A percentile compares a stretch with the other conserved stretches of the same genome.
Conservation (phyloP, 176 grass and related monocot species). For the Zea luxurians region DNA sequence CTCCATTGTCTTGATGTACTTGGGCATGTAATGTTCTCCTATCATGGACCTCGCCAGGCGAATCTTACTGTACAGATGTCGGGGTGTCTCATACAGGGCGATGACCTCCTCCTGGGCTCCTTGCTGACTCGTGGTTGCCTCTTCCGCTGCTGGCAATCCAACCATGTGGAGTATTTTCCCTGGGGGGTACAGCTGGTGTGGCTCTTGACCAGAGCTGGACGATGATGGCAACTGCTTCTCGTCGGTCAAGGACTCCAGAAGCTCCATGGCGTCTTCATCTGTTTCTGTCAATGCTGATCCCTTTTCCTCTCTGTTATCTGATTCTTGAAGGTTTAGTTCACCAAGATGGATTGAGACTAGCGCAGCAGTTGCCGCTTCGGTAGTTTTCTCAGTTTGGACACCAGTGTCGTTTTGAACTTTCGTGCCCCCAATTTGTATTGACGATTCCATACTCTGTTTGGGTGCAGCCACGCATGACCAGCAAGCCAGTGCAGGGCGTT, state of each 20-base stretch:
- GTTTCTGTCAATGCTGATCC: not conserved
- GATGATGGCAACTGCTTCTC: conserved; percentile 18
- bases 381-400: conserved; percentile 23
- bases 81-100: conserved; percentile 72
- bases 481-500: conserved; percentile 37
- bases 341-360: conserved; percentile 19
- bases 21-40: conserved; percentile 91
- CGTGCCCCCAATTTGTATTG: no score
- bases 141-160: conserved; percentile 49
- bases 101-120: conserved; percentile 46
- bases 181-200: conserved; percentile 74
- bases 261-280: conserved; percentile 1
- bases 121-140: conserved; percentile 36
- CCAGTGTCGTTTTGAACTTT: conserved; percentile 15
- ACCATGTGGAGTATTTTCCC: conserved; percentile 97
- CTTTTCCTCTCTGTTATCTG: conserved; percentile 35
- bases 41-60: conserved; percentile 78
- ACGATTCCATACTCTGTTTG: conserved; percentile 1
- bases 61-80: conserved; percentile 82
- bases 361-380: not conserved
- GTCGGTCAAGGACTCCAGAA: conserved; percentile 30
- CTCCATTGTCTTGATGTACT: conserved; percentile 79
- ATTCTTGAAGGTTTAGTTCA: conserved; percentile 37
- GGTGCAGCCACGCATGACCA: conserved; percentile 51
- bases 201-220: conserved; percentile 31